Evolutionary conservation across 768 basidiomycete species (phyloP).

Genomic region (Cystofilobasidium bisporidii): DNA sequence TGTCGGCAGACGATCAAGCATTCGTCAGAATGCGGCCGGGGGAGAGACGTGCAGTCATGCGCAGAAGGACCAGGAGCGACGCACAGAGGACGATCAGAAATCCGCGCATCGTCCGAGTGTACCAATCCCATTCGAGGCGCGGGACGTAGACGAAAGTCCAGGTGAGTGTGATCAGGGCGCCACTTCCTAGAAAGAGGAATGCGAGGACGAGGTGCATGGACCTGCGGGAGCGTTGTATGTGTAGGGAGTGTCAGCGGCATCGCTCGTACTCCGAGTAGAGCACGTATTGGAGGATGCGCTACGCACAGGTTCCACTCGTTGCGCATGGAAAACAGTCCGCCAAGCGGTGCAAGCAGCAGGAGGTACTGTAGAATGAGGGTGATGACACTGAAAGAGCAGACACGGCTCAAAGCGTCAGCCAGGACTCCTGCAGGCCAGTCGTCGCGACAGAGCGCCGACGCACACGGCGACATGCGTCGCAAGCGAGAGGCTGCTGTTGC

Average conservation of each 20-base stretch:
- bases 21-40: too few relatives aligned
- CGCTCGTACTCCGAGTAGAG: background rate
- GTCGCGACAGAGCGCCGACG: too few relatives aligned
- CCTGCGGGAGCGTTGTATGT: background rate
- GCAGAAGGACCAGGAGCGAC: too few relatives aligned
- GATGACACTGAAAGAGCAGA: background rate
- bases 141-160: constrained; percentile 1
- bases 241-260: too few relatives aligned
- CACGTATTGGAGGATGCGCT: background rate
- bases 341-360: constrained; percentile 1
- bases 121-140: background rate
- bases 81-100: background rate
- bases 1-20: too few relatives aligned
- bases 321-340: background rate
- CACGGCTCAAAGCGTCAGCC: too few relatives aligned
- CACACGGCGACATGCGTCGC: background rate
- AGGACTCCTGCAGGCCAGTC: too few relatives aligned
- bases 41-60: too few relatives aligned
- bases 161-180: background rate
- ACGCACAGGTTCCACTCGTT: constrained; percentile 2
- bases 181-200: background rate
- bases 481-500: background rate
- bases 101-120: background rate
- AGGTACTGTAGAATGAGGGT: background rate
- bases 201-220: constrained; percentile 6